Evolutionary conservation across 495 filamentous ascomycete species (phyloP).

Genomic region (Aeminium ludgeri): DNA sequence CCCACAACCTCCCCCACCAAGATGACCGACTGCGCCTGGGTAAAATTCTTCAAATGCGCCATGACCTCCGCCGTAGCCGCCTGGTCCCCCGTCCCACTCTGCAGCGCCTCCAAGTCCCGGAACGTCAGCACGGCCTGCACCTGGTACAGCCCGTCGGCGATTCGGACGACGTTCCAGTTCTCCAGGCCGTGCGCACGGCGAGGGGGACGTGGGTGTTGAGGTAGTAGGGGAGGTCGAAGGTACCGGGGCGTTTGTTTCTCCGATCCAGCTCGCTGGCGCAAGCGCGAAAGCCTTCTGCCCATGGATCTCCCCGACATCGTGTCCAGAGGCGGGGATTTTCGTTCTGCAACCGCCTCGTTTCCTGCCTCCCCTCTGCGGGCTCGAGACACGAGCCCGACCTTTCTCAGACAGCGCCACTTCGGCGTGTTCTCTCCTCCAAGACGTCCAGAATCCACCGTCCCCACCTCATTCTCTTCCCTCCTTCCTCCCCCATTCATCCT

Average conservation of each 20-base stretch:
- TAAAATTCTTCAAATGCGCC: conserved; percentile 18
- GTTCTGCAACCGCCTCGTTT: too few species aligned
- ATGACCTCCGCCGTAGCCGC: conserved; percentile 8
- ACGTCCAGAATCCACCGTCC: too few species aligned
- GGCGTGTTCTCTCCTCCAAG: too few species aligned
- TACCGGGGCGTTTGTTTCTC: conserved; percentile 14
- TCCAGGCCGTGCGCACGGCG: conserved; percentile 12
- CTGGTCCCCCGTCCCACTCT: conserved; percentile 3
- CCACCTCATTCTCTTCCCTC: too few species aligned
- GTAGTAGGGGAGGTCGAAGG: conserved; percentile 22
- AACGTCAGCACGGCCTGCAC: conserved; percentile 15
- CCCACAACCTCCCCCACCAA: conserved; percentile 11
- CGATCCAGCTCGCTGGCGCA: too few species aligned
- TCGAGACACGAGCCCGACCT: too few species aligned
- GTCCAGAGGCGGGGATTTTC: too few species aligned
- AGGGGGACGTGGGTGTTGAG: conserved; percentile 16
- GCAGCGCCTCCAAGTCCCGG: conserved; percentile 10
- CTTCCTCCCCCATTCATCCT: too few species aligned
- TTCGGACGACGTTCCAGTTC: conserved; percentile 15
- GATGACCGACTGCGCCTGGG: conserved; percentile 14
- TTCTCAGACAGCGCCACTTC: too few species aligned
- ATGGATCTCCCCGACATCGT: too few species aligned
- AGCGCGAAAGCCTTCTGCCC: too few species aligned
- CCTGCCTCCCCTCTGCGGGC: too few species aligned
- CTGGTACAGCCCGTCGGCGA: conserved; percentile 6